Percentiles rank a stretch among this genome's conserved stretches.
Evolutionary conservation across 2,329 filamentous ascomycete species (phyloP).

Genomic region (Cladosporium velox): DNA sequence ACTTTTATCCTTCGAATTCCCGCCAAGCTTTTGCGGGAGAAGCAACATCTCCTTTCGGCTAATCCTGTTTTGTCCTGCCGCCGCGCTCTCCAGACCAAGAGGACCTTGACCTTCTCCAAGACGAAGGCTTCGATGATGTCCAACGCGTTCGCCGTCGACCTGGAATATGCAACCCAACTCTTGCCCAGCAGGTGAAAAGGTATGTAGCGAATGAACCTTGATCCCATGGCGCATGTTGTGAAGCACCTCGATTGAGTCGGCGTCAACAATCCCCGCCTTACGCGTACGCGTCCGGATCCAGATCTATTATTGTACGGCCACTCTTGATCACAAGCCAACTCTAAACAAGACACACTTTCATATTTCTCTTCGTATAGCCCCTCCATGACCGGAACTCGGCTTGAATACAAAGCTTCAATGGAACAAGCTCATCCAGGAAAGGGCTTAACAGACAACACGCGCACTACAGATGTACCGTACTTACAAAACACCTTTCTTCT

Average conservation of each 20-base stretch:
- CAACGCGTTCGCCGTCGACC: not conserved
- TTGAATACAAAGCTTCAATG: not conserved
- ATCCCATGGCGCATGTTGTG: not conserved
- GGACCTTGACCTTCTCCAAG: not conserved
- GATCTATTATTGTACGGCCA: not conserved
- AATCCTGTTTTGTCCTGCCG: not conserved
- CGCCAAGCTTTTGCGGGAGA: not conserved
- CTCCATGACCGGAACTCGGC: not conserved
- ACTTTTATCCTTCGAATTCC: not conserved
- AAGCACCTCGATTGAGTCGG: not conserved
- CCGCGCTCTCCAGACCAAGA: not conserved
- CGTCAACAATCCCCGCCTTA: not conserved
- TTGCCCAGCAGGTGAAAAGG: no score
- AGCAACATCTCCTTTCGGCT: not conserved
- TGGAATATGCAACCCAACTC: not conserved
- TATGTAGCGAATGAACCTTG: no score
- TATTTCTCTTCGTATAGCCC: not conserved
- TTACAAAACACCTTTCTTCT: not conserved
- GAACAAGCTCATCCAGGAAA: not conserved
- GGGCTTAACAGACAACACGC: not conserved
- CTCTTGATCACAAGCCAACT: not conserved
- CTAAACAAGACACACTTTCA: not conserved
- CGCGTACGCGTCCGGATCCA: not conserved
- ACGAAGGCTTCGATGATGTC: not conserved
- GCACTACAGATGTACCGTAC: not conserved